Percentiles rank a stretch among this genome's conserved stretches.
phyloP scores from a whole-genome alignment of 768 basidiomycete genomes.

The Hirschioporus abietinus region DNA sequence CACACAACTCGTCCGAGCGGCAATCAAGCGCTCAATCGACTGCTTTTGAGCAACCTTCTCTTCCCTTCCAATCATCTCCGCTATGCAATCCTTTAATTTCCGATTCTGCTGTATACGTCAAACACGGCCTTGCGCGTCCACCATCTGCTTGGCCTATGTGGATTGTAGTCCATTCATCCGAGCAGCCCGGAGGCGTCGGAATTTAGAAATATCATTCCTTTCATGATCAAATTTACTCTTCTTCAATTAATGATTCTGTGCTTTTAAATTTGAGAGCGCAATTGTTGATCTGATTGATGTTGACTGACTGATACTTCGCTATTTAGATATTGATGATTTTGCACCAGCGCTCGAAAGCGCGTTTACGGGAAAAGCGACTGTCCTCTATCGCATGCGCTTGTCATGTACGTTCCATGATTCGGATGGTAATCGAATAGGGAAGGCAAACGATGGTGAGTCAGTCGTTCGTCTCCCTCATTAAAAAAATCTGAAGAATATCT shows the following conservation, averaged over 20 bases:
- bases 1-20: too few relatives aligned
- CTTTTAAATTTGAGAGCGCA: too few relatives aligned
- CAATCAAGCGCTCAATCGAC: too few relatives aligned
- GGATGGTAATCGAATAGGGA: conserved; percentile 49
- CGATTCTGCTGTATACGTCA: not conserved
- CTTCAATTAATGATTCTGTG: too few relatives aligned
- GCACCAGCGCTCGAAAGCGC: conserved; percentile 75
- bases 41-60: not conserved
- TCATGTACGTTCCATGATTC: conserved; percentile 72
- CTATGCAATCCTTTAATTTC: not conserved
- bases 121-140: not conserved
- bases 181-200: too few relatives aligned
- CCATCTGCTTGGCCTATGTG: not conserved
- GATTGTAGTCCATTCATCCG: too few relatives aligned
- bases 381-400: conserved; percentile 86
- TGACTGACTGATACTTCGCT: not conserved
- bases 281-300: not conserved
- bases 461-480: conserved; percentile 6
- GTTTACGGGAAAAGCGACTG: conserved; percentile 71
- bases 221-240: not conserved
- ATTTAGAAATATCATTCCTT: too few relatives aligned
- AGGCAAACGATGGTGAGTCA: conserved; percentile 52
- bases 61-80: not conserved
- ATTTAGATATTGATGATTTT: conserved; percentile 81
- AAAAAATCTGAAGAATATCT: not conserved